Evolutionary conservation across 306 rosid genomes (phyloP), one percentile per base, ranked within the genome.

Genomic region (Castanea mollissima): DNA sequence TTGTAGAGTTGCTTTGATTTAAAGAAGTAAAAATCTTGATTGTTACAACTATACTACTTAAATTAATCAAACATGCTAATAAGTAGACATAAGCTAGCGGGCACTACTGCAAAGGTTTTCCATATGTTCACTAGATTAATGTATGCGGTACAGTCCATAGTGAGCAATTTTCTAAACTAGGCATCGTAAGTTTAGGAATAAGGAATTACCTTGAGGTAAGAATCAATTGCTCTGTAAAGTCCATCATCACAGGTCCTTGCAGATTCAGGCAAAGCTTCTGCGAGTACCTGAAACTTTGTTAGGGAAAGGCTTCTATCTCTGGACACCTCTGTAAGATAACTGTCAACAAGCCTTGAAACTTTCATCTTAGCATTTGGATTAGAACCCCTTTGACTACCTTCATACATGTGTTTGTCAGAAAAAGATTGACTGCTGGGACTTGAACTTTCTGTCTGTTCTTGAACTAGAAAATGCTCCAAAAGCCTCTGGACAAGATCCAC

Each of bases 181-280:
- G 20, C 19, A 78, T 4, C 52, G 20, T 18, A 3, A 52, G 5
- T 14, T n/a, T 29, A 19, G 29, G 82, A 71, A 74, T 38, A 69
- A 74, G 35, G 77, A 63, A 20, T 84, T 87, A 93, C 99, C 97
- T 93, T 96, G 9, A 96, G 96, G 82, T 96, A 96, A 68, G 97
- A 96, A 84, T 96, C 99, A 52, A 96, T 83, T 12, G 99, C 99
- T 85, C 99, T 89, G 79, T 96, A 96, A 74, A 93, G 98, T 79
- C 99, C 99, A 82, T 96, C 99, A 76, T 96, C 99, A 10, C 97
- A 93, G 78, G 92, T 91, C 84, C 99, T 85, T 71, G 99, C 98
- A 60, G 97, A 89, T 69, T 96, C 99, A n/a, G 99, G 99, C 89
- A 96, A 87, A 77, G 99, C 98, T 85, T 96, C 99, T 3, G 98